These are phyloP conservation scores for Trichoderma parareesei DNA, from an alignment of 495 filamentous ascomycete species.

Conservation along the genomic window DNA sequence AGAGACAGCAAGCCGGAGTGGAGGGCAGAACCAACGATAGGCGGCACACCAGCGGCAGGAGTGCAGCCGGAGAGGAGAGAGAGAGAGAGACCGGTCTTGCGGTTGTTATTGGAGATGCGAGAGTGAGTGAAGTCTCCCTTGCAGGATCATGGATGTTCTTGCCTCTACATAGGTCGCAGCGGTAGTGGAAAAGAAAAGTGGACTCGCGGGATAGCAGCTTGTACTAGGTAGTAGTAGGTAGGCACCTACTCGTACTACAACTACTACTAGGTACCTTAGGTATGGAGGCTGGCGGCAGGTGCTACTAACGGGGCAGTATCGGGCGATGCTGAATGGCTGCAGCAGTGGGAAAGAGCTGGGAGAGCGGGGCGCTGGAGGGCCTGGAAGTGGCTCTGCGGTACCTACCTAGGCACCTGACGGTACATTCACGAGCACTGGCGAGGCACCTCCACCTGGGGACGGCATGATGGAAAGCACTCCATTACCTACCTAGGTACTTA, in stretches of 20 bases:
- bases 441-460: too few species aligned
- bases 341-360: neutral
- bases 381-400: neutral
- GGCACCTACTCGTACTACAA: too few species aligned
- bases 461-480: too few species aligned
- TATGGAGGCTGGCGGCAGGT: neutral
- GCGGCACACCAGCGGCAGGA: neutral
- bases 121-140: neutral
- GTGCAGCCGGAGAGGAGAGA: neutral
- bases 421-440: too few species aligned
- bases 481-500: too few species aligned
- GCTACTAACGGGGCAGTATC: neutral
- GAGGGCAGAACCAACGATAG: neutral
- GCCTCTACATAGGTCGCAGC: slow-evolving; percentile 1
- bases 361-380: neutral
- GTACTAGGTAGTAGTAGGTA: too few species aligned
- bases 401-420: too few species aligned
- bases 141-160: neutral
- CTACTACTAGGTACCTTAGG: neutral
- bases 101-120: neutral
- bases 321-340: neutral
- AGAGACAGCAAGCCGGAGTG: neutral
- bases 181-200: neutral
- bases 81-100: neutral
- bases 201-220: neutral